Evolutionary conservation across 371 early-diverging fungal genomes (phyloP).

Genomic region (Paramicrosporidium saccamoebae): DNA sequence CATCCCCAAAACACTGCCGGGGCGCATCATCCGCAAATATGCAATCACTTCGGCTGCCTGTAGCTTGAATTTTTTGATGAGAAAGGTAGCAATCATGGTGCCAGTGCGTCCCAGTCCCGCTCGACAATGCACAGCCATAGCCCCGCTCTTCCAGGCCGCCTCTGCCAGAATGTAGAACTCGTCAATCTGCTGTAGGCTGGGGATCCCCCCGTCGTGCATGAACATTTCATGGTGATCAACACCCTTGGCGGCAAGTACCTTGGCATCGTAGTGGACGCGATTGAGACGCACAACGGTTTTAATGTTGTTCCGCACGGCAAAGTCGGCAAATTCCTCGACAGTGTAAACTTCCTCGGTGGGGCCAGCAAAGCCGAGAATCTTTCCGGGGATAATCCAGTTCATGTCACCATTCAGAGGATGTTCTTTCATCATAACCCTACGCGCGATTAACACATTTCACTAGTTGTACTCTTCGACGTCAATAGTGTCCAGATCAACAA

Average conservation of each 20-base stretch:
- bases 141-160: constrained; percentile 4
- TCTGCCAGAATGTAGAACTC: constrained; percentile 1
- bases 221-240: neutral
- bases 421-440: constrained; percentile 4
- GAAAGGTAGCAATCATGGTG: constrained; percentile 19
- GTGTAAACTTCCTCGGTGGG: constrained; percentile 9
- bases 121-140: constrained; percentile 29
- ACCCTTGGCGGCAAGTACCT: neutral
- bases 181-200: constrained; percentile 1
- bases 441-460: neutral
- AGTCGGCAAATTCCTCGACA: neutral
- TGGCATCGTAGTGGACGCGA: constrained; percentile 1
- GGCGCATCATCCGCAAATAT: constrained; percentile 14
- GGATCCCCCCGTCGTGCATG: neutral
- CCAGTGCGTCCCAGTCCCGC: constrained; percentile 47
- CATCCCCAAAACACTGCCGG: constrained; percentile 23
- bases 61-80: constrained; percentile 20
- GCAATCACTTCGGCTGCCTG: constrained; percentile 17
- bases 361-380: constrained; percentile 18
- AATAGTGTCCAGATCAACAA: constrained; percentile 12
- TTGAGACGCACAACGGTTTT: neutral
- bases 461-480: constrained; percentile 12
- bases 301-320: neutral
- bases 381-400: constrained; percentile 21
- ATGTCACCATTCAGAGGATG: constrained; percentile 20